phyloP scores from a whole-genome alignment of 257 asterid genomes.

The Lycium ferocissimum region DNA sequence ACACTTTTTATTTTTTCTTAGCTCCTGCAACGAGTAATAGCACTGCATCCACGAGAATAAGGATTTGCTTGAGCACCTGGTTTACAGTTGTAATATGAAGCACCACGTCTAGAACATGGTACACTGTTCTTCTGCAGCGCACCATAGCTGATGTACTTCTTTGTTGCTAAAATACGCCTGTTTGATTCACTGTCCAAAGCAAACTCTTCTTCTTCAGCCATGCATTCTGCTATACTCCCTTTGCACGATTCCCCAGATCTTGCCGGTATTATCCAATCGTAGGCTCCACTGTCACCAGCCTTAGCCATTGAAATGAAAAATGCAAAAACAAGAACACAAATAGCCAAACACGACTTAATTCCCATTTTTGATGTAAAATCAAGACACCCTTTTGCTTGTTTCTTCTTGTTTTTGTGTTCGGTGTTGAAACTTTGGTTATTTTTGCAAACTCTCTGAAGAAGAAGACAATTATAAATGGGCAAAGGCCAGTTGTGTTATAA shows the following conservation, averaged over 20 bases:
- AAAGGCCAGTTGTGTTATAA: conserved; percentile 30
- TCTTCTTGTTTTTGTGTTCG: neutral
- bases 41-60: conserved; percentile 87
- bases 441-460: neutral
- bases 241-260: conserved; percentile 46
- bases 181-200: conserved; percentile 77
- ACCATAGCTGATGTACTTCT: conserved; percentile 87
- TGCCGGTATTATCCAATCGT: conserved; percentile 65
- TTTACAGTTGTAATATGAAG: conserved; percentile 93
- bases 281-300: conserved; percentile 52
- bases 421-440: neutral
- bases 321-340: conserved; percentile 29
- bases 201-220: conserved; percentile 63
- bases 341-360: neutral
- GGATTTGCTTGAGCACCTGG: conserved; percentile 93
- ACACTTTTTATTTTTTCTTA: conserved; percentile 30
- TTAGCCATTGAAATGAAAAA: conserved; percentile 40
- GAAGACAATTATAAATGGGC: neutral
- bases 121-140: conserved; percentile 84
- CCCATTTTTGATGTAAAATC: conserved; percentile 33
- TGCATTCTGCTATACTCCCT: conserved; percentile 66
- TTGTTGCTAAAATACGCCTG: conserved; percentile 74
- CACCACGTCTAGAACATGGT: conserved; percentile 96
- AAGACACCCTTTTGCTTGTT: neutral
- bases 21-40: conserved; percentile 88